A percentile compares a stretch with the other conserved stretches of the same genome.
Evolutionary conservation across 2,329 filamentous ascomycete species (phyloP).

Genomic region (Aspergillus sp.): DNA sequence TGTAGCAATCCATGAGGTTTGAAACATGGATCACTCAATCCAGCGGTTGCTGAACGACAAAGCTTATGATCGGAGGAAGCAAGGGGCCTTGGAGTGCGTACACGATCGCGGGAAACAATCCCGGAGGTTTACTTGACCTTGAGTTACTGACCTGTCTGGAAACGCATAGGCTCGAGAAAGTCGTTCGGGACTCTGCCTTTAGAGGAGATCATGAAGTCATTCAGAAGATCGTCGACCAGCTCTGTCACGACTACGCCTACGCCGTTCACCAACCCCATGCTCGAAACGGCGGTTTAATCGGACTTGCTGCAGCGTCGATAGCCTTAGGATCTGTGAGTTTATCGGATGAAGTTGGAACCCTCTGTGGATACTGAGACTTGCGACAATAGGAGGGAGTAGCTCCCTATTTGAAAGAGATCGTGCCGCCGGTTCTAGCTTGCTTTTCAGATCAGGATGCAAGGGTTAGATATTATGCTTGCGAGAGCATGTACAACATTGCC

Average conservation of each 20-base stretch:
- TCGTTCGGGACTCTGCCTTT: slow-evolving; percentile 82
- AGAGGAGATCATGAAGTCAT: slow-evolving; percentile 79
- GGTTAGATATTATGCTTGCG: slow-evolving; percentile 96
- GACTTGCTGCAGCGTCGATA: slow-evolving; percentile 92
- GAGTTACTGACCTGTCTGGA: slow-evolving; percentile 15
- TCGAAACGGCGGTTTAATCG: slow-evolving; percentile 93
- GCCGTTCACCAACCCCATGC: slow-evolving; percentile 96
- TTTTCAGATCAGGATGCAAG: slow-evolving; percentile 98
- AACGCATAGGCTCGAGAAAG: slow-evolving; percentile 74
- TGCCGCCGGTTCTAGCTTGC: slow-evolving; percentile 94
- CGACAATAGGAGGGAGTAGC: slow-evolving; percentile 73
- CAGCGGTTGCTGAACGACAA: slow-evolving; percentile 95
- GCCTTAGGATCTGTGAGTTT: slow-evolving; percentile 84
- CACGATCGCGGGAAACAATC: not conserved
- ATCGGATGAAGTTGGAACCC: not conserved
- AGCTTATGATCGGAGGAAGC: slow-evolving; percentile 97
- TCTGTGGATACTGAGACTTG: slow-evolving; percentile 10
- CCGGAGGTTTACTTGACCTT: not conserved
- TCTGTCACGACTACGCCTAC: slow-evolving; percentile 97
- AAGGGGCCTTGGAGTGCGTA: slow-evolving; percentile 90
- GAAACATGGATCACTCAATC: slow-evolving; percentile 81
- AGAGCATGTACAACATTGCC: slow-evolving; percentile 99
- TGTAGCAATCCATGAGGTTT: slow-evolving; percentile 25
- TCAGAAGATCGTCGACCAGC: slow-evolving; percentile 86
- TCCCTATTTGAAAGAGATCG: slow-evolving; percentile 88